Evolutionary conservation across 2,329 filamentous ascomycete species (phyloP).

Genomic region (Sarocladium brachiariae): DNA sequence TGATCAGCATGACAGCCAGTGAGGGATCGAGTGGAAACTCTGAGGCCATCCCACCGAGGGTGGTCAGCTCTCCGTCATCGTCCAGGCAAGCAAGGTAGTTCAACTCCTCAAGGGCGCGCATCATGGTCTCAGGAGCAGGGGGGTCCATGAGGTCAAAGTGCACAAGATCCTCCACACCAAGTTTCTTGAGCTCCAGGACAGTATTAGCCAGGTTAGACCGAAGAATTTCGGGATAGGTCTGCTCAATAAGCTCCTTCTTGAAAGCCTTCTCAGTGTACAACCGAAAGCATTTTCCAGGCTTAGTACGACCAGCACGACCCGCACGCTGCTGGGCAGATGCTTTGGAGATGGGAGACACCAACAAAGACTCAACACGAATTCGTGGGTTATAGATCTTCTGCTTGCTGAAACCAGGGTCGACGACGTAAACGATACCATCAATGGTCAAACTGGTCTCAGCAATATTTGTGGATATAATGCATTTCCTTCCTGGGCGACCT

Average conservation of each 20-base stretch:
- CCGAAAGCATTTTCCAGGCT: constrained; percentile 96
- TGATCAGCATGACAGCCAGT: constrained; percentile 95
- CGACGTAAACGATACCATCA: constrained; percentile 97
- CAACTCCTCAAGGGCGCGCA: constrained; percentile 93
- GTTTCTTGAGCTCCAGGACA: constrained; percentile 93
- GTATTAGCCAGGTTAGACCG: constrained; percentile 92
- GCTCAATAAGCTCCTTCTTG: constrained; percentile 96
- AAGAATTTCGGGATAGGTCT: constrained; percentile 93
- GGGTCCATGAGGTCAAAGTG: constrained; percentile 99
- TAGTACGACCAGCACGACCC: constrained; percentile 97
- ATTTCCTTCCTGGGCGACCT: constrained; percentile 84
- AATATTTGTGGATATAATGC: constrained; percentile 94
- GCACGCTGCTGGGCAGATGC: constrained; percentile 95
- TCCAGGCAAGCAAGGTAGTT: constrained; percentile 96
- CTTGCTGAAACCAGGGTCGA: constrained; percentile 99
- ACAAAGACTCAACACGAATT: constrained; percentile 88
- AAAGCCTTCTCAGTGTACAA: constrained; percentile 93
- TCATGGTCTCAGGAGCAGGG: constrained; percentile 93
- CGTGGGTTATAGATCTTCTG: constrained; percentile 99
- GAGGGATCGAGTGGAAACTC: constrained; percentile 94
- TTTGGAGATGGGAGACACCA: constrained; percentile 98
- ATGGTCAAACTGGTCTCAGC: constrained; percentile 97
- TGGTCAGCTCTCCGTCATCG: constrained; percentile 89
- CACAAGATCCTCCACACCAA: constrained; percentile 89
- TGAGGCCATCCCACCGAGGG: constrained; percentile 78